phyloP scores from a whole-genome alignment of 139 green algal species.

The Chara braunii region DNA sequence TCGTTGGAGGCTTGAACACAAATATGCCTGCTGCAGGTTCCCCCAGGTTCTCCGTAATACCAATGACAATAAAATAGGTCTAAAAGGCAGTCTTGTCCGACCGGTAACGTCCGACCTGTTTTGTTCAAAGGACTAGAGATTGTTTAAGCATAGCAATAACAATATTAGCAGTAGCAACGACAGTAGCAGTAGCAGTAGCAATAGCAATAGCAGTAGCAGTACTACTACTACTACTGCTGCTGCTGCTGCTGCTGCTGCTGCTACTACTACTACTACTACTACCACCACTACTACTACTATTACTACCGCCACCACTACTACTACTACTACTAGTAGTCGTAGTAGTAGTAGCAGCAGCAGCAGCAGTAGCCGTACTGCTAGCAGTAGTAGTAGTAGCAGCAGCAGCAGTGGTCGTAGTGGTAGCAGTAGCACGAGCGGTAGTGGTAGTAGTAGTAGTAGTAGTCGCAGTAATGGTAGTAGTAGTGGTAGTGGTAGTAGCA shows the following conservation, averaged over 20 bases:
- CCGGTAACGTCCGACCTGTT: too few relatives aligned
- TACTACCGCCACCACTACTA: not conserved
- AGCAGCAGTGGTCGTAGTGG: not conserved
- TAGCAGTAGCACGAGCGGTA: not conserved
- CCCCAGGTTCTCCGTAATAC: too few relatives aligned
- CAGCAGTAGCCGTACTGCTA: not conserved
- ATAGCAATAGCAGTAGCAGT: not conserved
- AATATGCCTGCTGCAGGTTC: too few relatives aligned
- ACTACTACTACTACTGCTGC: too few relatives aligned
- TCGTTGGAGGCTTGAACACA: too few relatives aligned
- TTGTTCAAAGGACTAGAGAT: too few relatives aligned
- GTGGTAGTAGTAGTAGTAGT: not conserved
- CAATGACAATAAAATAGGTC: too few relatives aligned
- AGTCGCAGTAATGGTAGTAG: not conserved
- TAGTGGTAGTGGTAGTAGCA: not conserved
- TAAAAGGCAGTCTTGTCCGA: too few relatives aligned
- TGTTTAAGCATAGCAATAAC: too few relatives aligned
- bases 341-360: not conserved
- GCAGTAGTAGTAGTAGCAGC: slow-evolving; percentile 3
- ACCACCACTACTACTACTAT: not conserved
- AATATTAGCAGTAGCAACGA: not conserved
- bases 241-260: too few relatives aligned
- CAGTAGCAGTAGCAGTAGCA: not conserved
- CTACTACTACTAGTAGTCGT: not conserved
- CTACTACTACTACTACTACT: not conserved